Evolutionary conservation across 2,329 filamentous ascomycete genomes (phyloP), one percentile per base, ranked within the genome.

Genomic region (Dactylellina cionopaga): DNA sequence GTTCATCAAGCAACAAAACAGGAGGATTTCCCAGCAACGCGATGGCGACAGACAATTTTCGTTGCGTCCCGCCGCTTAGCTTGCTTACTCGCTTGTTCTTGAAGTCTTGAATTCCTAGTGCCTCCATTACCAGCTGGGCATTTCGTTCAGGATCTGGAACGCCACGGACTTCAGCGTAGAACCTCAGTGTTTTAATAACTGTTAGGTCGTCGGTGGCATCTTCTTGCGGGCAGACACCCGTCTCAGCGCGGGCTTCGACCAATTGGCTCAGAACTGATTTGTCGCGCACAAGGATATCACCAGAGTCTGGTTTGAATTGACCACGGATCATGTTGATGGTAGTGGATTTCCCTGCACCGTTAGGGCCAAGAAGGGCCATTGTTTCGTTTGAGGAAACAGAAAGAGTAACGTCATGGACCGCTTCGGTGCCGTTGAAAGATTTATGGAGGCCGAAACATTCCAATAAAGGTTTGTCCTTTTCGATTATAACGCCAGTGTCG

Each of bases 291-390:
- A 92, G 85, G 4, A 97, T 87, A 65, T 96, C 90, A 25, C 92
- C 91, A 13, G 87, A 86, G 59, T 87, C 86, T 0, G 92, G 92
- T 59, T 88, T 87, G 24, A 94, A 85, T 77, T 97, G 93, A n/a
- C 94, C 94, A 74, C 93, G 87, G 75, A 98, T 92, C 43, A 96
- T 83, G 1, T 89, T 92, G 76, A 97, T 96, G 0, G 91, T 96
- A 0, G 92, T 96, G 0, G 89, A 92, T 78, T 97, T 97, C 65
- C 93, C 93, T 0, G 93, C 94, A 24, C 93, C 92, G 78, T 96
- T 96, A n/a, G 93, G 92, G 0, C 93, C 93, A 0, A 98, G 85
- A 0, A 97, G 84, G 0, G 92, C 92, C 80, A 96, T 96, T 0
- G 96, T 90, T 79, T 96, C 90, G 54, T 91, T 90, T 51, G 87